Evolutionary conservation across 805 yeast genomes (phyloP), one percentile per base, ranked within the genome.

Genomic region (Saccharomycopsis lassenensis): DNA sequence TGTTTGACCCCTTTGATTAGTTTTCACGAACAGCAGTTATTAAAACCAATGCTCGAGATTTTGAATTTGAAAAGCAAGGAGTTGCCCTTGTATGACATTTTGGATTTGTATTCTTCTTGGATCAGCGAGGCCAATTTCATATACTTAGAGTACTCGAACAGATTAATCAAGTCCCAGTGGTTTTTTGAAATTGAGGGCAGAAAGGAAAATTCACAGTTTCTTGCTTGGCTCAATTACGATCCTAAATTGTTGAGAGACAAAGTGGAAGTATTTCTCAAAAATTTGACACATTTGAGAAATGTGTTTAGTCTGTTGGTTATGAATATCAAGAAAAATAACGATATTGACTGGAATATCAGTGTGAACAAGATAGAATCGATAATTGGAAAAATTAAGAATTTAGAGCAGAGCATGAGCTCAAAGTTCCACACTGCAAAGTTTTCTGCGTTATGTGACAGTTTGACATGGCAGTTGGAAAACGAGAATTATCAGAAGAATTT

Each of bases 11-110:
- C 46, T 24, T 29, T 42, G 26, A 29, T 38, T 14, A 39, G 23
- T 35, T 42, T 35, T 18, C 46, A 42, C 30, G 46, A 42, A 20
- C 35, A 35, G 12, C 33, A 15, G 21, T 27, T 42, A 8, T 33
- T 38, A 25, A 39, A 32, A 18, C 46, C 46, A 12, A 42, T 42
- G 46, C 20, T 42, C n/a, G 43, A 42, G 29, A 27, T 42, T 20
- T 22, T 39, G 26, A 42, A 42, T 27, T 20, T 31, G 21, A 27
- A 39, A 12, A 35, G 42, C 16, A 37, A 31, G 17, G 27, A 31
- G 12, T 28, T 35, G 15, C 45, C 45, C 18, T 21, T 42, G 16
- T 35, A 34, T 33, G 43, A 36, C 20, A 38, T 42, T 3, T 26
- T 42, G 18, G 34, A 27, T 6, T 24, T 39, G 14, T 42, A 39